Base-by-base conservation (phyloP, 139 green algal genomes). In the Marvania coccoides region DNA sequence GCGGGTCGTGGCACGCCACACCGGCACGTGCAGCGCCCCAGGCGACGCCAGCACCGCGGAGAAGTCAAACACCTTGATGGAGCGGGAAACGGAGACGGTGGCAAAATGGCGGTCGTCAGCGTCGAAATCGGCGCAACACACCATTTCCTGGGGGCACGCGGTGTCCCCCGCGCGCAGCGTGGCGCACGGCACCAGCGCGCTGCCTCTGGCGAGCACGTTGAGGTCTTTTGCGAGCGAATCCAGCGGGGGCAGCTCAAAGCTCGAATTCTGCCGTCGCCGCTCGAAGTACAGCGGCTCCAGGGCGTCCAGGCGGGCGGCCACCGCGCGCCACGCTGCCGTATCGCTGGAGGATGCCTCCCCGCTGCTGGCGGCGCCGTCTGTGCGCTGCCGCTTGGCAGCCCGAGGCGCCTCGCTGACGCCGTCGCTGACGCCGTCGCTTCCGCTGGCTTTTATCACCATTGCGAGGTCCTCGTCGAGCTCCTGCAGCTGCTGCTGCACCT, bases 21-120 rank as follows among this genome's bases (percentile, higher is more conserved):
- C 69, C 13, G 85, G 83, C 70, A 79, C 84, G 48, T 92, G 82
- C 40, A 87, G 69, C 47, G 63, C 67, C 28, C 58, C 68, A 10
- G 60, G n/a, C 14, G 38, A 29, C 15, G 71, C 65, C 58, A 88
- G 68, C 35, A 92, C 76, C 5, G 54, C 54, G 1, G 36, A 37
- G 24, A 78, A 79, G 38, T 83, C 74, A 40, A 79, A 90, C 23
- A 90, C 66, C 62, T 89, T 86, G 58, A 96, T 83, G 35, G 77
- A 72, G 26, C 81, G 78, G 34, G 65, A 84, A 33, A 92, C 85
- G 19, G 90, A 90, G 6, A 87, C 91, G 3, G 90, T 91, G 0
- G 92, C 92, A 55, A 98, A 92, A 59, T 88, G 90, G 68, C 93
- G 81, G 45, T 94, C 88, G 33, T 95, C 86, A 6, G 84, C 65